Evolutionary conservation across 1,284 basidiomycete species (phyloP).

Genomic region (Waitea zeae): DNA sequence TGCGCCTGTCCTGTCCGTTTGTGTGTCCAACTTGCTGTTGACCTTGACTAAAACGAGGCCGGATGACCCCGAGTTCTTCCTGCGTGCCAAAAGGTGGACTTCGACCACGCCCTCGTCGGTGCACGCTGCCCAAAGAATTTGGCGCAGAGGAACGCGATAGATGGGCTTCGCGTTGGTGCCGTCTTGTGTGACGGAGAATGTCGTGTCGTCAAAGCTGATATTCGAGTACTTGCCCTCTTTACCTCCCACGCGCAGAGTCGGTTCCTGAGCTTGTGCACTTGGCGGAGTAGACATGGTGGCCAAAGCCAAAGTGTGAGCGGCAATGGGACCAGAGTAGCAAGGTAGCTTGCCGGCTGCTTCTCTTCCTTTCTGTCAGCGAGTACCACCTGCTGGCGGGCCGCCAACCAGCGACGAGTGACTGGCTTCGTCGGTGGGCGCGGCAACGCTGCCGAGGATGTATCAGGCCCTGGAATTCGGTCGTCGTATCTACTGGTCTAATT

Average conservation of each 20-base stretch:
- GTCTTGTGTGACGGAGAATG: not conserved
- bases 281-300: too few relatives aligned
- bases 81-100: slow-evolving; percentile 28
- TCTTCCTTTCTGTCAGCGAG: too few relatives aligned
- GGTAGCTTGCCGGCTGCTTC: too few relatives aligned
- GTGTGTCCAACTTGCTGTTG: slow-evolving; percentile 21
- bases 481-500: too few relatives aligned
- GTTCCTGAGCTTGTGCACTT: too few relatives aligned
- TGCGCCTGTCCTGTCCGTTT: slow-evolving; percentile 17
- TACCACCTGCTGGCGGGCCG: too few relatives aligned
- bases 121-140: slow-evolving; percentile 32
- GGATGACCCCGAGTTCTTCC: slow-evolving; percentile 15
- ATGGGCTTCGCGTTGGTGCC: slow-evolving; percentile 2
- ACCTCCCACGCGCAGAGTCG: slow-evolving; percentile 1
- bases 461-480: too few relatives aligned
- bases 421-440: too few relatives aligned
- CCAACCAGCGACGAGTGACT: too few relatives aligned
- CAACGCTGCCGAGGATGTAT: too few relatives aligned
- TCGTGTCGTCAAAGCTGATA: not conserved
- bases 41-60: slow-evolving; percentile 17
- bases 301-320: too few relatives aligned
- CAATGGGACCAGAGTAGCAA: too few relatives aligned
- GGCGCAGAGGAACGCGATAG: slow-evolving; percentile 19
- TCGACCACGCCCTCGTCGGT: slow-evolving; percentile 17
- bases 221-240: not conserved